Evolutionary conservation across 345 rosid genomes (phyloP).

Genomic region (Rubroshorea leprosula): DNA sequence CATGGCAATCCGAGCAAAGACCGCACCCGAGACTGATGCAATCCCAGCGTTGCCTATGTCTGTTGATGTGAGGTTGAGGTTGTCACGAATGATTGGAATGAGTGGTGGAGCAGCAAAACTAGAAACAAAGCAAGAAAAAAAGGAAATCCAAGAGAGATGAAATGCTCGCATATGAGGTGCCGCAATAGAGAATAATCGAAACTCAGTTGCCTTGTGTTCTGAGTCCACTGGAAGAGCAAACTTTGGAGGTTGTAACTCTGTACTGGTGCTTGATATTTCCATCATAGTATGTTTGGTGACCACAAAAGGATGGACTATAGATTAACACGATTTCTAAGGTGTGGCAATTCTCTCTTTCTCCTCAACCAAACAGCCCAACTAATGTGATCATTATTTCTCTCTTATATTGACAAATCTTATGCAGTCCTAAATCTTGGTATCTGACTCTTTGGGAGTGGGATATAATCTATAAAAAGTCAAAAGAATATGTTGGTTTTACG

Average conservation of each 20-base stretch:
- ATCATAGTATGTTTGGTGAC: background rate
- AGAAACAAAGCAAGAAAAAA: slow-evolving; percentile 80
- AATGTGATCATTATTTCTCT: too few relatives aligned
- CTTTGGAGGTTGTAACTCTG: slow-evolving; percentile 18
- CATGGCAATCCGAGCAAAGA: slow-evolving; percentile 75
- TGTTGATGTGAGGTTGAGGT: slow-evolving; percentile 73
- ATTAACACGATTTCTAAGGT: too few relatives aligned
- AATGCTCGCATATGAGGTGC: slow-evolving; percentile 87
- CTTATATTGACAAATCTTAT: too few relatives aligned
- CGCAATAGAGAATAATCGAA: slow-evolving; percentile 59
- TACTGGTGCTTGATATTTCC: slow-evolving; percentile 17
- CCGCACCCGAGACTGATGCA: slow-evolving; percentile 87
- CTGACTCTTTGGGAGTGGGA: background rate
- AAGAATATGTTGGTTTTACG: background rate
- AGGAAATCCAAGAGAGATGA: slow-evolving; percentile 83
- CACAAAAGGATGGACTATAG: background rate
- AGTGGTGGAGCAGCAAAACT: slow-evolving; percentile 88
- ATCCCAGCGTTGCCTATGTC: slow-evolving; percentile 90
- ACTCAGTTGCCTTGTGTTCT: slow-evolving; percentile 71
- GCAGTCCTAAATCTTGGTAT: too few relatives aligned
- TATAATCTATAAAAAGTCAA: too few relatives aligned
- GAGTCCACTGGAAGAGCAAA: slow-evolving; percentile 77
- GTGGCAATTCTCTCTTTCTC: too few relatives aligned
- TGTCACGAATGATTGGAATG: slow-evolving; percentile 77
- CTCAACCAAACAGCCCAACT: too few relatives aligned